These are phyloP conservation scores for Neurospora sp. DNA, from an alignment of 495 filamentous ascomycete genomes.

Conservation along the genomic window DNA sequence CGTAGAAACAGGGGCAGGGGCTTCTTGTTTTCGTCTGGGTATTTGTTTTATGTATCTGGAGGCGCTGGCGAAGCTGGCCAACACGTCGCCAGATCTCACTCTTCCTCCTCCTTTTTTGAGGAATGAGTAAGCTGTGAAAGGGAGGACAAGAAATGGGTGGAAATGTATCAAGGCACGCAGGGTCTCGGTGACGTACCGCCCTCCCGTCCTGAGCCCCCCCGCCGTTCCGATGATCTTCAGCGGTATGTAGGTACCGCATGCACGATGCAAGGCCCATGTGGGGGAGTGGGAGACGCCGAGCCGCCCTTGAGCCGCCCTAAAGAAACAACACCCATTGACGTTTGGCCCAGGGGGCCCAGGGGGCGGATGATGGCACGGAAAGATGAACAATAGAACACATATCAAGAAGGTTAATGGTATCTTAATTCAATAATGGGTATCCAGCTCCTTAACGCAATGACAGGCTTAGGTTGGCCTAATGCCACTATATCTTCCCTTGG, in stretches of 20 bases:
- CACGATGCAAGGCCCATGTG: not conserved
- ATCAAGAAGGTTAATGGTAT: not conserved
- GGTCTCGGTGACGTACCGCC: not conserved
- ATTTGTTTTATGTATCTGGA: not conserved
- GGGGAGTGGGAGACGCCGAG: not conserved
- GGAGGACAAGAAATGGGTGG: not conserved
- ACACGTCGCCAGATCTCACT: not conserved
- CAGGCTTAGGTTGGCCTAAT: not conserved
- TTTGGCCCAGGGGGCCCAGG: not conserved
- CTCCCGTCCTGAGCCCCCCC: not conserved
- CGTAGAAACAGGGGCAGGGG: not conserved
- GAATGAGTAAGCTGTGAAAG: not conserved
- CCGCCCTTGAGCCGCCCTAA: not conserved
- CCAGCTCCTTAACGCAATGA: not conserved
- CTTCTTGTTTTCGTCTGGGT: not conserved
- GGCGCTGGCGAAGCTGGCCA: not conserved
- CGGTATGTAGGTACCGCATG: not conserved
- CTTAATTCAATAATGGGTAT: not conserved
- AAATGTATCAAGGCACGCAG: not conserved
- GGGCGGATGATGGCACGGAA: not conserved
- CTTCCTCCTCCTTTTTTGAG: not conserved
- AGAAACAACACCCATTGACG: not conserved
- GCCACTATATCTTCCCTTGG: not conserved
- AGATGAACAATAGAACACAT: not conserved
- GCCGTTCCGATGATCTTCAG: not conserved